Evolutionary conservation across 768 basidiomycete genomes (phyloP).

Genomic region (Mycena belliarum): DNA sequence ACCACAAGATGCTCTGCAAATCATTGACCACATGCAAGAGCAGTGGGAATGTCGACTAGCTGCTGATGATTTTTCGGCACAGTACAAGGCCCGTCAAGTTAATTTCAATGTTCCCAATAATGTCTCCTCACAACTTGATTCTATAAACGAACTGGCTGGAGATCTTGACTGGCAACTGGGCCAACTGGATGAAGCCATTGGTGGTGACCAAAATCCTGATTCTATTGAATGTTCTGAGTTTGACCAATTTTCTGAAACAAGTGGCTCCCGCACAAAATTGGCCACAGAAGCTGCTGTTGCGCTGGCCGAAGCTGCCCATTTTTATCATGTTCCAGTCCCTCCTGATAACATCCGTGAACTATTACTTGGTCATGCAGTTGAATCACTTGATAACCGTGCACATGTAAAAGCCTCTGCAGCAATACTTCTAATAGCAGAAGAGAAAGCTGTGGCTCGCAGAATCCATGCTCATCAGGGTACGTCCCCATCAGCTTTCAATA

Average conservation of each 20-base stretch:
- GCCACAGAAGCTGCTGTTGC: background rate
- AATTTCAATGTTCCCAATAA: background rate
- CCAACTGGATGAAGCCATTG: background rate
- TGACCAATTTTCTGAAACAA: background rate
- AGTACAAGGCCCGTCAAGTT: background rate
- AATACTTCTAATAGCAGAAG: background rate
- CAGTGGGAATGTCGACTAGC: conserved; percentile 17
- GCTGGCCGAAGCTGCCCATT: background rate
- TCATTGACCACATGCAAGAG: conserved; percentile 17
- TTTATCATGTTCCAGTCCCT: background rate
- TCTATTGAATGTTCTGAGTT: too few species aligned
- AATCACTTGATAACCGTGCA: background rate
- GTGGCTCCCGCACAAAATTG: background rate
- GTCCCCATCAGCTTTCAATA: too few species aligned
- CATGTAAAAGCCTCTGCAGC: too few species aligned
- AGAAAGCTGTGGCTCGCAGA: background rate
- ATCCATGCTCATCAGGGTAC: too few species aligned
- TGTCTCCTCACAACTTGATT: background rate
- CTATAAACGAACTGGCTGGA: background rate
- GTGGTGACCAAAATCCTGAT: too few species aligned
- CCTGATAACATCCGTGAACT: background rate
- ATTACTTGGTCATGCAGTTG: background rate
- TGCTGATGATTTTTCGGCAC: conserved; percentile 11
- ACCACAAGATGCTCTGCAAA: background rate
- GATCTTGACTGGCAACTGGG: conserved; percentile 10